Evolutionary conservation across 108 stramenopile genomes (phyloP), one percentile per base, ranked within the genome.

Genomic region (Parietichytrium sp.): DNA sequence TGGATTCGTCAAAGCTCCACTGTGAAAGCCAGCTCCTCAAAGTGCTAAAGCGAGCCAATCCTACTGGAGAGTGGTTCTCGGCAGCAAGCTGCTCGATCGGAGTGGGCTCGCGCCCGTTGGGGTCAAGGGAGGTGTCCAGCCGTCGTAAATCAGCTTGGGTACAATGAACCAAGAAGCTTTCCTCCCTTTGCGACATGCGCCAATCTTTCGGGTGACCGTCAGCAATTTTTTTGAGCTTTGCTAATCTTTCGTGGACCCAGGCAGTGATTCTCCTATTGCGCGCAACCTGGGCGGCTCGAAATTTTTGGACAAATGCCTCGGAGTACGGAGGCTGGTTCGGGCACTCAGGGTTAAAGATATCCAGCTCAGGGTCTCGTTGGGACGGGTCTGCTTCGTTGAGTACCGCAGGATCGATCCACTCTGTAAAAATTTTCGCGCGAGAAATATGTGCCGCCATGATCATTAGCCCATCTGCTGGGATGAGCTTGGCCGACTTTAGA

Each of bases 1-100:
- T 72, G 61, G 61, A 45, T 18, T 72, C 61, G 20, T 72, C 61
- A 25, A 23, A 72, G 33, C 61, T 72, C 61, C 61, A 72, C 61
- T 72, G 61, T 47, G 61, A 72, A 10, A 72, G 61, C 61, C 61
- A 72, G 42, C 61, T 72, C 13, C 61, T 33, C 8, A 72, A 20
- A 10, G 61, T 72, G 13, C 38, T 72, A 1, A 72, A 72, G 33
- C 61, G 61, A n/a, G 61, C 61, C n/a, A 72, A 42, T 10, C 61
- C 61, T 6, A 72, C 61, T 1, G 61, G 61, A 31, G 61, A 72
- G 20, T 72, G 61, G 45, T 72, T 72, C 61, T 72, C 61, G 42
- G 61, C 61, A 72, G 61, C 61, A 10, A 72, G 42, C 2, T n/a
- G 20, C 6, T 20, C 15, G 20, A 72, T 16, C 0, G 33, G 38